phyloP scores from a whole-genome alignment of 768 basidiomycete species.

The Gymnopilus dilepis region DNA sequence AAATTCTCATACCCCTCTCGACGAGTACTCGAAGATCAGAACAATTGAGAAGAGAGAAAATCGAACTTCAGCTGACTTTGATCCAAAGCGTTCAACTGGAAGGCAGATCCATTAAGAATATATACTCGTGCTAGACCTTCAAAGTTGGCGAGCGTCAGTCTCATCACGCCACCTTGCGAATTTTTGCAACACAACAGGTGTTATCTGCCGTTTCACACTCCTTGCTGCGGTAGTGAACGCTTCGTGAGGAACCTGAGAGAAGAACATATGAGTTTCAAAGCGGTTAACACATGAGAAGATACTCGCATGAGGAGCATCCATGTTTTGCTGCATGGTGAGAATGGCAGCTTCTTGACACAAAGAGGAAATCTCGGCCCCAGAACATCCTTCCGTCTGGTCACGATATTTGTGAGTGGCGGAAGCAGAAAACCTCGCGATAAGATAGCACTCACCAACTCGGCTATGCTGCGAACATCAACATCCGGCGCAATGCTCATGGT shows the following conservation, averaged over 20 bases:
- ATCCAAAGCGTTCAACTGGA: too few relatives aligned
- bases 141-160: conserved; percentile 30
- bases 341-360: conserved; percentile 97
- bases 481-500: conserved; percentile 83
- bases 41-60: too few relatives aligned
- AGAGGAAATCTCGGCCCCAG: conserved; percentile 91
- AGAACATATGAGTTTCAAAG: background rate
- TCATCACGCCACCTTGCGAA: conserved; percentile 71
- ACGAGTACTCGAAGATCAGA: too few relatives aligned
- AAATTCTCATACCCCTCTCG: too few relatives aligned
- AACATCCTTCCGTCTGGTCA: conserved; percentile 88
- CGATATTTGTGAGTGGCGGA: conserved; percentile 3
- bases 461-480: conserved; percentile 71
- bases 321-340: conserved; percentile 87
- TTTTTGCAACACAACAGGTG: conserved; percentile 72
- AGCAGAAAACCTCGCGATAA: conserved; percentile 8
- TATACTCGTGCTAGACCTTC: conserved; percentile 4
- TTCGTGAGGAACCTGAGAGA: conserved; percentile 69
- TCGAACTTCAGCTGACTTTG: too few relatives aligned
- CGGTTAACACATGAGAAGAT: background rate
- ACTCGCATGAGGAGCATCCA: conserved; percentile 77
- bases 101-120: background rate
- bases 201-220: conserved; percentile 81
- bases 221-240: conserved; percentile 80
- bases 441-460: conserved; percentile 59